A percentile compares a stretch with the other conserved stretches of the same genome.
Evolutionary conservation across 352 stramenopile species (phyloP).

Genomic region (Globisporangium uncinulatum): DNA sequence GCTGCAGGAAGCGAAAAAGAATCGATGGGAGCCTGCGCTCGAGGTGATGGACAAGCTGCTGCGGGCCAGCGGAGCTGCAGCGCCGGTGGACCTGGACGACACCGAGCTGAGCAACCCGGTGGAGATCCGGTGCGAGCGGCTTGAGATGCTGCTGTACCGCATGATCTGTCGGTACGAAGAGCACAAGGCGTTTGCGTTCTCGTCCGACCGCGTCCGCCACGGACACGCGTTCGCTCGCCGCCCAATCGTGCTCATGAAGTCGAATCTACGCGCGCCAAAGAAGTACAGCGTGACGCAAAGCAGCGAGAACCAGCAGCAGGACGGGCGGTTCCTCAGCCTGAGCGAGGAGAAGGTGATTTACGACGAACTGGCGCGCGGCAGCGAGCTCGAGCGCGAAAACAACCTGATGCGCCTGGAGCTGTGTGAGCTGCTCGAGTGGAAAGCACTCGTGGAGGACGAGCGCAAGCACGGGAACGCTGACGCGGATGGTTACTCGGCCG

Average conservation of each 20-base stretch:
- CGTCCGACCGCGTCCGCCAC: constrained; percentile 28
- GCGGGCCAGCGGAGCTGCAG: constrained; percentile 43
- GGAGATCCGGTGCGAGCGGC: constrained; percentile 51
- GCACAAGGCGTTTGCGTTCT: constrained; percentile 65
- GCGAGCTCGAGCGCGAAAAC: constrained; percentile 64
- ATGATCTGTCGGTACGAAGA: constrained; percentile 86
- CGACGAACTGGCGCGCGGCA: constrained; percentile 29
- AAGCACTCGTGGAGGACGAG: constrained; percentile 50
- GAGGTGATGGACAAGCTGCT: constrained; percentile 79
- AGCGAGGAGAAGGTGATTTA: constrained; percentile 34
- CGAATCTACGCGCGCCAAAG: constrained; percentile 42
- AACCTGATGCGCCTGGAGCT: constrained; percentile 61
- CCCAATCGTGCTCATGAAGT: constrained; percentile 17
- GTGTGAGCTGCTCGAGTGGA: constrained; percentile 71
- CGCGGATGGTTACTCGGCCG: constrained; percentile 11
- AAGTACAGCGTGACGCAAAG: constrained; percentile 29
- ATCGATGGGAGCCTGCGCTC: constrained; percentile 71
- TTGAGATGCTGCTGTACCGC: constrained; percentile 81
- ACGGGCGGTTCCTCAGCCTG: constrained; percentile 14
- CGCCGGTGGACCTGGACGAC: constrained; percentile 29
- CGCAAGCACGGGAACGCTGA: constrained; percentile 26
- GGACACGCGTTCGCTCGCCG: constrained; percentile 7
- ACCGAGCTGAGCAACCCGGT: constrained; percentile 33
- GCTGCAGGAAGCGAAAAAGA: constrained; percentile 36
- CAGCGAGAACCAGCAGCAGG: constrained; percentile 32